Evolutionary conservation across 2,329 filamentous ascomycete genomes (phyloP), one percentile per base, ranked within the genome.

Genomic region (Pseudopithomyces chartarum): DNA sequence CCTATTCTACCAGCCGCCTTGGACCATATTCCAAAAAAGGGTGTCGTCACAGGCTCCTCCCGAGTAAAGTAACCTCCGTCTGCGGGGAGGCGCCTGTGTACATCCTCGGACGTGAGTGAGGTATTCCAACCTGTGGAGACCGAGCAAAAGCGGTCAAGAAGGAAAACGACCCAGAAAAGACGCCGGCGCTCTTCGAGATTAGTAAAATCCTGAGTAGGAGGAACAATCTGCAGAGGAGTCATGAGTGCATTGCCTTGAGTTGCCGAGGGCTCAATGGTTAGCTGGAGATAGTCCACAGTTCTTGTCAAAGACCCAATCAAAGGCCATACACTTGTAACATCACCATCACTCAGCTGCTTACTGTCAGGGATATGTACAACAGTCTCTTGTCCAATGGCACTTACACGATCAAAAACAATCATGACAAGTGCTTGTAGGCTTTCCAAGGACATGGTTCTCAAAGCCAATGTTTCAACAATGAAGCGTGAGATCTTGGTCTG

Each of bases 11-110:
- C 70, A 4, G 68, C 66, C 20, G 70, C 61, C 55, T 73, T 73
- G 42, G 71, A 72, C 70, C 71, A 73, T n/a, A 73, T 71, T 1
- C 68, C 71, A 52, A 73, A 73, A 50, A 67, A 73, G 1, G 71
- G 71, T 3, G 71, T 73, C 1, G 64, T 69, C 0, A 73, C 71
- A 15, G 68, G 63, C 39, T 73, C 71, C 33, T 73, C 68, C 8
- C 70, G 64, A 2, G 71, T 73, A 42, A 73, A 73, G 20, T 73
- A 73, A 1, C 70, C 66, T 15, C 71, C 71, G 51, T 73, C 71
- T 38, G 71, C 71, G 23, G 71, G 71, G 6, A 73, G 48, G 15
- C 71, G 60, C 46, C 71, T 56, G 40, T 73, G 71, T 1, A 73
- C 71, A 44, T 73, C 71, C 33, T 73, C 71, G 2, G 71, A 70